Percentiles rank a stretch among this genome's conserved stretches.
These are phyloP conservation scores for Piper longum DNA, from an alignment of 164 flowering plant genomes.

Conservation along the genomic window DNA sequence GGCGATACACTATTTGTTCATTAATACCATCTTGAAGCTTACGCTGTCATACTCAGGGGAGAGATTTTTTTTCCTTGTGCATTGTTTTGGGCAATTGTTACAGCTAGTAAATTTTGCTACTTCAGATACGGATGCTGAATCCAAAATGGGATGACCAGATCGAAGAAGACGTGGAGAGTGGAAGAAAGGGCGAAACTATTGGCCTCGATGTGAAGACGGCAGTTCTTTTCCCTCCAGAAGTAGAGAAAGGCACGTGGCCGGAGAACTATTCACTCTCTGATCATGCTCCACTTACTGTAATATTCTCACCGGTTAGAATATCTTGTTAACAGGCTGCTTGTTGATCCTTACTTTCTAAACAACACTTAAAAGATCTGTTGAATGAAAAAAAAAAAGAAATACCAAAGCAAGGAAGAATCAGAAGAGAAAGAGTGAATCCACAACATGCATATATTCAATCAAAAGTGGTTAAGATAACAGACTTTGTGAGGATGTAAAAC, in stretches of 20 bases:
- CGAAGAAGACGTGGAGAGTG: constrained; percentile 14
- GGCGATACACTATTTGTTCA: not conserved
- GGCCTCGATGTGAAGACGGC: constrained; percentile 89
- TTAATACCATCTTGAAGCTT: not conserved
- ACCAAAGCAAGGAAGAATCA: too few species aligned
- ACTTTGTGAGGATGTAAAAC: too few species aligned
- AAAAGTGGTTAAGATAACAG: too few species aligned
- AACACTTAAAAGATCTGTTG: too few species aligned
- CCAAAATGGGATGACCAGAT: constrained; percentile 30
- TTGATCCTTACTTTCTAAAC: not conserved
- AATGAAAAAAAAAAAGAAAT: too few species aligned
- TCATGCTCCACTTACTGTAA: constrained; percentile 88
- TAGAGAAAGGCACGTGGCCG: constrained; percentile 92
- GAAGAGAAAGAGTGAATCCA: too few species aligned
- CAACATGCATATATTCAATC: too few species aligned
- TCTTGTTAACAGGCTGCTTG: constrained; percentile 38
- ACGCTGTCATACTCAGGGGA: not conserved
- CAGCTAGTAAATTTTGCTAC: constrained; percentile 2
- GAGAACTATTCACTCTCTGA: constrained; percentile 92
- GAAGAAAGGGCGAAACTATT: constrained; percentile 21
- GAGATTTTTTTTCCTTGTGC: not conserved
- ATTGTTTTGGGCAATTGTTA: not conserved
- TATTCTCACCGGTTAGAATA: constrained; percentile 78
- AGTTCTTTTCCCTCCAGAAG: constrained; percentile 88
- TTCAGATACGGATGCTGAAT: constrained; percentile 76